These are phyloP conservation scores for Aspergillus hancockii DNA, from an alignment of 495 filamentous ascomycete species.

Conservation along the genomic window DNA sequence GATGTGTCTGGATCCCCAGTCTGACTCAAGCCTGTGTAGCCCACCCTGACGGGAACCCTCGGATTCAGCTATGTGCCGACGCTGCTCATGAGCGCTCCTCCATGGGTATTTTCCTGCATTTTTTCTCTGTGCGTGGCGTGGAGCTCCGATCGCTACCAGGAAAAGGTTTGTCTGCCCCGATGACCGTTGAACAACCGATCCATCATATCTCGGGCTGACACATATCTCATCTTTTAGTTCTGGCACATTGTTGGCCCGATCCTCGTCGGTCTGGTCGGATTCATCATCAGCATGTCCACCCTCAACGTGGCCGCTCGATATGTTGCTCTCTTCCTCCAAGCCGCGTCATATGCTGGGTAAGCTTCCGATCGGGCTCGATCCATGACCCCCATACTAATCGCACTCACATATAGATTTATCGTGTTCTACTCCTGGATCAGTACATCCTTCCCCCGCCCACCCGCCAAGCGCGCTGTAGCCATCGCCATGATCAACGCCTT, in stretches of 20 bases:
- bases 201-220: neutral
- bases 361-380: neutral
- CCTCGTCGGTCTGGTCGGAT: slow-evolving; percentile 66
- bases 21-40: slow-evolving; percentile 72
- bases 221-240: slow-evolving; percentile 42
- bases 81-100: slow-evolving; percentile 76
- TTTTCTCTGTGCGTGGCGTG: slow-evolving; percentile 71
- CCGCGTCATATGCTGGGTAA: slow-evolving; percentile 47
- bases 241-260: slow-evolving; percentile 73
- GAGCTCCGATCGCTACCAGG: slow-evolving; percentile 78
- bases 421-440: slow-evolving; percentile 78
- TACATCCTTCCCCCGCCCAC: slow-evolving; percentile 76
- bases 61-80: slow-evolving; percentile 65
- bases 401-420: slow-evolving; percentile 48
- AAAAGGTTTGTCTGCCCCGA: slow-evolving; percentile 57
- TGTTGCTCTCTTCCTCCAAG: slow-evolving; percentile 80
- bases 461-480: slow-evolving; percentile 79
- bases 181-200: neutral
- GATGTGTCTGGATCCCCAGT: slow-evolving; percentile 26
- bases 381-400: neutral
- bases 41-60: slow-evolving; percentile 74
- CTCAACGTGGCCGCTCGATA: slow-evolving; percentile 66
- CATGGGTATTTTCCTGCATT: slow-evolving; percentile 70
- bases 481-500: slow-evolving; percentile 83
- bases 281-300: slow-evolving; percentile 74